Conservation (phyloP, 228 moss, liverwort and hornwort species). For the Sphagnum fallax region DNA sequence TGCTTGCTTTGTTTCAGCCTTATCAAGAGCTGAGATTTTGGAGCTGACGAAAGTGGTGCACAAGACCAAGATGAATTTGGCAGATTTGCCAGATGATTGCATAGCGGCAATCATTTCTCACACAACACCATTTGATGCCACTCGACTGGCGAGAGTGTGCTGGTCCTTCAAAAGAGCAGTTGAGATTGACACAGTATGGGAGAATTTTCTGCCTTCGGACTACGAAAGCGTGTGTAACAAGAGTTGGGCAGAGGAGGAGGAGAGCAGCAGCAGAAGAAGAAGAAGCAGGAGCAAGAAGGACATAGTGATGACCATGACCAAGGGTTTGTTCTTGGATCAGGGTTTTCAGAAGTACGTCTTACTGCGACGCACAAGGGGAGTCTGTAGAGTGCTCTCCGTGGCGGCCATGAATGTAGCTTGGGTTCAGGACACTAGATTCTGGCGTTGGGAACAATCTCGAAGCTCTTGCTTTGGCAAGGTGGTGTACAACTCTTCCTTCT, state of each 20-base stretch:
- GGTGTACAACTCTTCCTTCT: background rate
- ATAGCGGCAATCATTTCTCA: conserved; percentile 20
- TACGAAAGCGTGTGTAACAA: conserved; percentile 16
- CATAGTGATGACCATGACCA: conserved; percentile 22
- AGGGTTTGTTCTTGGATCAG: conserved; percentile 16
- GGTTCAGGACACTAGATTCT: conserved; percentile 26
- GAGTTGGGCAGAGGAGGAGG: background rate
- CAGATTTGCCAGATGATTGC: conserved; percentile 31
- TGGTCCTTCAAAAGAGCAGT: conserved; percentile 18
- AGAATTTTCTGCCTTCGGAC: conserved; percentile 27
- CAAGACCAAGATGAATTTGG: conserved; percentile 5
- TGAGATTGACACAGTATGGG: conserved; percentile 23
- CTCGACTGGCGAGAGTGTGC: conserved; percentile 29
- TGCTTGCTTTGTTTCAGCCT: no score
- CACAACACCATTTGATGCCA: conserved; percentile 27
- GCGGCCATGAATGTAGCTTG: conserved; percentile 22
- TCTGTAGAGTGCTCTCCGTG: conserved; percentile 31
- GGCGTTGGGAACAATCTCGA: conserved; percentile 29
- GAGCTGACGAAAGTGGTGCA: no score
- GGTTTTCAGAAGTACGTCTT: conserved; percentile 28
- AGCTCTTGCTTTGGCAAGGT: conserved; percentile 38
- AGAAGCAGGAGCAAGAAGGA: conserved; percentile 15
- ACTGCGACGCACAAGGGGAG: conserved; percentile 24
- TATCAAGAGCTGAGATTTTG: no score
- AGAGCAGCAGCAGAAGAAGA: background rate